A percentile compares a stretch with the other conserved stretches of the same genome.
phyloP scores from a whole-genome alignment of 2,329 filamentous ascomycete genomes.

The Xylariaceae sp. region DNA sequence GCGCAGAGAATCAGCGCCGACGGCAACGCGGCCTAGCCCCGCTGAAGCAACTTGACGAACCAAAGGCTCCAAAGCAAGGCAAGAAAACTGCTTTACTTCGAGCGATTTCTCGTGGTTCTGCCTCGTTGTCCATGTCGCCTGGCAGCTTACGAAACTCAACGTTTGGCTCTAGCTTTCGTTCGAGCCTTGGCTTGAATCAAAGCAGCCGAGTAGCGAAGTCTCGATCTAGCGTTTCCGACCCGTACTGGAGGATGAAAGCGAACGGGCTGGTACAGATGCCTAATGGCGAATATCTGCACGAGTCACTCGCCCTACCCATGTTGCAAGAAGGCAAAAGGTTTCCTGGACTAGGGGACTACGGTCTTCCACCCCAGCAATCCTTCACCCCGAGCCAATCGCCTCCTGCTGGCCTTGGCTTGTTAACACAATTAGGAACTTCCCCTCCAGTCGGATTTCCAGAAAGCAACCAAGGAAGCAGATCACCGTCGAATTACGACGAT shows the following conservation, averaged over 20 bases:
- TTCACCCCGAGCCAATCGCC: constrained; percentile 22
- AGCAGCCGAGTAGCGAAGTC: constrained; percentile 32
- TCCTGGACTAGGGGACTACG: constrained; percentile 36
- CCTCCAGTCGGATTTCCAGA: background rate
- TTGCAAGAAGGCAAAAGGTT: constrained; percentile 39
- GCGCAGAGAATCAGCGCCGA: constrained; percentile 30
- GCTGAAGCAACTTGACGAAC: constrained; percentile 26
- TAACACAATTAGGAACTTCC: constrained; percentile 3
- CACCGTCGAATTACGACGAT: constrained; percentile 20
- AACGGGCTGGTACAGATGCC: constrained; percentile 45
- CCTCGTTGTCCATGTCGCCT: constrained; percentile 30
- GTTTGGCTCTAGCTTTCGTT: constrained; percentile 33
- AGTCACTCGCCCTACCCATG: constrained; percentile 45
- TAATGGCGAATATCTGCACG: constrained; percentile 49
- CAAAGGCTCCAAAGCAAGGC: constrained; percentile 26
- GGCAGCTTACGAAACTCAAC: constrained; percentile 31
- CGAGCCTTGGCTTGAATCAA: constrained; percentile 32
- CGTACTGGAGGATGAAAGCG: constrained; percentile 36
- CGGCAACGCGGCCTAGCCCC: constrained; percentile 26
- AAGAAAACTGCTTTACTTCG: constrained; percentile 31
- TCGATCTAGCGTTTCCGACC: constrained; percentile 28
- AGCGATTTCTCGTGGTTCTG: constrained; percentile 23
- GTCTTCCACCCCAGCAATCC: constrained; percentile 26
- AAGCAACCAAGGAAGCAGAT: constrained; percentile 17
- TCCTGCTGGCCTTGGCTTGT: constrained; percentile 3